Conservation (phyloP, 179 eudicot genomes). For the Spinacia oleracea region DNA sequence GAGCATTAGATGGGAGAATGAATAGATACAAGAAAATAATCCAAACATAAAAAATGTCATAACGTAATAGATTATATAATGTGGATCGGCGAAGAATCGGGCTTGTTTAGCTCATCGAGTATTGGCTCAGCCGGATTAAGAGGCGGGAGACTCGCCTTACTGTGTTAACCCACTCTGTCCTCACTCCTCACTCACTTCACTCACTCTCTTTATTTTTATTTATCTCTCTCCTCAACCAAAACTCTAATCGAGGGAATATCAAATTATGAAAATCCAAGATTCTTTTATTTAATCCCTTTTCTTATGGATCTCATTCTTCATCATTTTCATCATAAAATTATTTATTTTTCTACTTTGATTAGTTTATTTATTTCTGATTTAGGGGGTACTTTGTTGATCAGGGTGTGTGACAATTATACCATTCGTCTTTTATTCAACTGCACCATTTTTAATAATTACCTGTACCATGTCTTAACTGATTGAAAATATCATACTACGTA, state of each 20-base stretch:
- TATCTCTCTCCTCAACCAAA: background rate
- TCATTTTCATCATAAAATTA: background rate
- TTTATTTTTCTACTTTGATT: conserved; percentile 7
- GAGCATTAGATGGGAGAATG: too few relatives aligned
- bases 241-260: conserved; percentile 21
- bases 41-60: conserved; percentile 4
- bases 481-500: background rate
- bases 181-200: too few relatives aligned
- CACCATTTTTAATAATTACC: too few relatives aligned
- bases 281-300: conserved; percentile 15
- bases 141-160: conserved; percentile 32
- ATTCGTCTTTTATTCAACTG: background rate
- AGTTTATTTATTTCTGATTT: background rate
- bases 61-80: background rate
- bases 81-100: conserved; percentile 60
- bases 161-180: conserved; percentile 19
- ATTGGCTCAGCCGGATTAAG: conserved; percentile 31
- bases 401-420: conserved; percentile 33
- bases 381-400: background rate
- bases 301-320: conserved; percentile 28
- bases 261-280: conserved; percentile 23
- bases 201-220: background rate
- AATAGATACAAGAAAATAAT: background rate
- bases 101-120: conserved; percentile 59
- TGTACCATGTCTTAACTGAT: background rate